Conservation (phyloP, 495 filamentous ascomycete species). For the Hypoxylon intermedium region DNA sequence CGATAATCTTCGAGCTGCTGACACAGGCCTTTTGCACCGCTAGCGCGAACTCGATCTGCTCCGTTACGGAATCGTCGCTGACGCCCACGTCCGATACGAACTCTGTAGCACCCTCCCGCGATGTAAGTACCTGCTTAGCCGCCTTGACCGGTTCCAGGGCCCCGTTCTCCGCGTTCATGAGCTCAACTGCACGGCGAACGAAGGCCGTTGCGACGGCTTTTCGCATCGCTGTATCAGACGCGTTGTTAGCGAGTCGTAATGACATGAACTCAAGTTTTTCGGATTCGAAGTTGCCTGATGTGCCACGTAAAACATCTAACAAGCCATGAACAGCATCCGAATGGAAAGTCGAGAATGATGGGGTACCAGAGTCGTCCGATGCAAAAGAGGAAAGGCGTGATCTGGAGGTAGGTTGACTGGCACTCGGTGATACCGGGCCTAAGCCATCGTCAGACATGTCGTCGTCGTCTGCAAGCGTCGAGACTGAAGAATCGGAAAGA, state of each 20-base stretch:
- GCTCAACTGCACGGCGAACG: slow-evolving; percentile 76
- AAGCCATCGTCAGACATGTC: slow-evolving; percentile 50
- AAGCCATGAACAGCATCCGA: slow-evolving; percentile 84
- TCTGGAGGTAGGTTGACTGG: slow-evolving; percentile 39
- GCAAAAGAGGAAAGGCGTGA: slow-evolving; percentile 60
- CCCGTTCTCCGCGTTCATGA: slow-evolving; percentile 65
- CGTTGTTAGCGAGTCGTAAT: slow-evolving; percentile 86
- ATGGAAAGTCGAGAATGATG: slow-evolving; percentile 73
- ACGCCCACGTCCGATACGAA: slow-evolving; percentile 62
- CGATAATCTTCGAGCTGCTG: slow-evolving; percentile 61
- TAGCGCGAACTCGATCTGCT: slow-evolving; percentile 83
- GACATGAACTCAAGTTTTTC: slow-evolving; percentile 90
- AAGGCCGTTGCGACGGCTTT: slow-evolving; percentile 85
- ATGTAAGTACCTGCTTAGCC: slow-evolving; percentile 63
- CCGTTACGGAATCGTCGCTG: slow-evolving; percentile 53
- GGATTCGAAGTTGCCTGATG: slow-evolving; percentile 76
- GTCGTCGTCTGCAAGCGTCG: slow-evolving; percentile 58
- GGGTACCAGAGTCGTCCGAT: slow-evolving; percentile 54
- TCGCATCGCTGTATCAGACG: slow-evolving; percentile 84
- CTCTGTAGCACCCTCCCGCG: slow-evolving; percentile 54
- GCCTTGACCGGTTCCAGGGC: slow-evolving; percentile 66
- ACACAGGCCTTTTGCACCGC: slow-evolving; percentile 80
- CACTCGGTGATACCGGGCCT: slow-evolving; percentile 32
- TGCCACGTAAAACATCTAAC: slow-evolving; percentile 72
- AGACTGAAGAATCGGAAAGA: slow-evolving; percentile 79